Evolutionary conservation across 2,329 filamentous ascomycete species (phyloP).

Genomic region (Diaporthe sp.): DNA sequence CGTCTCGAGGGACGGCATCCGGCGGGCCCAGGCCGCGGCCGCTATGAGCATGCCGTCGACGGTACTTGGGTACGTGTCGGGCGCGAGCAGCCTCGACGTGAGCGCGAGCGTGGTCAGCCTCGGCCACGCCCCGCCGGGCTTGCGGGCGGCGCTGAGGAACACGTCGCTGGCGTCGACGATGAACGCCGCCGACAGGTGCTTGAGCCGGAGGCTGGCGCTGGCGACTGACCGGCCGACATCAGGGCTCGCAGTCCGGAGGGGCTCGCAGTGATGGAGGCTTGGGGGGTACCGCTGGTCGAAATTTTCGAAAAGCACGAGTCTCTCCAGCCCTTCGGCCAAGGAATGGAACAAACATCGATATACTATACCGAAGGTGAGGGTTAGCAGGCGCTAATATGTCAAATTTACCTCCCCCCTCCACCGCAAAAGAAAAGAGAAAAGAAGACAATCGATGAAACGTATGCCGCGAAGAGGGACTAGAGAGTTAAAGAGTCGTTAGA

Average conservation of each 20-base stretch:
- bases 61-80: conserved; percentile 42
- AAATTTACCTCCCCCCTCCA: too few relatives aligned
- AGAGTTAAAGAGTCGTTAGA: too few relatives aligned
- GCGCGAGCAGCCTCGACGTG: conserved; percentile 49
- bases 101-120: conserved; percentile 51
- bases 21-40: conserved; percentile 46
- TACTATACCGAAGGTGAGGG: conserved; percentile 41
- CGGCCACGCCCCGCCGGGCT: conserved; percentile 48
- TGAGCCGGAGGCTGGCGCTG: conserved; percentile 47
- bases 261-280: not conserved
- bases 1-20: conserved; percentile 51
- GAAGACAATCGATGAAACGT: too few relatives aligned
- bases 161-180: conserved; percentile 48
- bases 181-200: conserved; percentile 50
- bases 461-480: too few relatives aligned
- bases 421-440: too few relatives aligned
- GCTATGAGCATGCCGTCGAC: conserved; percentile 45
- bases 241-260: conserved; percentile 44
- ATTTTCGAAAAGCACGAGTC: conserved; percentile 49
- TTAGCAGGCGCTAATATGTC: conserved; percentile 27
- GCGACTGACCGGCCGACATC: conserved; percentile 46
- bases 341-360: conserved; percentile 44
- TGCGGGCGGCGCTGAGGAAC: conserved; percentile 49
- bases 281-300: conserved; percentile 49
- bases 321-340: conserved; percentile 42